These are phyloP conservation scores for Globomyces pollinis-pini DNA, from an alignment of 192 early-diverging fungal species.

Conservation along the genomic window DNA sequence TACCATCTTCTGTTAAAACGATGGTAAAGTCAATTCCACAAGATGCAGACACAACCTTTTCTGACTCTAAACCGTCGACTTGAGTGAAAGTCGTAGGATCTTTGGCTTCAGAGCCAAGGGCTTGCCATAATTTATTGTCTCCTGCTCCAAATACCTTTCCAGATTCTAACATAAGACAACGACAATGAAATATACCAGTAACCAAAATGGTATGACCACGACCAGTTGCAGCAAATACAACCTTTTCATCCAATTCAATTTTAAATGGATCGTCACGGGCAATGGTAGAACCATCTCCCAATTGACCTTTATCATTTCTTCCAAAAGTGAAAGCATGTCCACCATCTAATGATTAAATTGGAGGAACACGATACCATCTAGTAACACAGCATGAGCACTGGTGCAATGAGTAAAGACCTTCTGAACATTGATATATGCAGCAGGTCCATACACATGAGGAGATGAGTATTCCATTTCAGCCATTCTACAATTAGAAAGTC, in stretches of 20 bases:
- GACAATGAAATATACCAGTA: too few species aligned
- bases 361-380: not conserved
- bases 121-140: not conserved
- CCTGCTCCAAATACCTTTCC: not conserved
- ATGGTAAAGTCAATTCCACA: constrained; percentile 1
- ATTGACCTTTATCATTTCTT: not conserved
- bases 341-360: too few species aligned
- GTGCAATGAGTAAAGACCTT: not conserved
- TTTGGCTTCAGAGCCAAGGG: not conserved
- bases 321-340: not conserved
- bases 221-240: not conserved
- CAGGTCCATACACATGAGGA: not conserved
- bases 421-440: not conserved
- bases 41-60: not conserved
- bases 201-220: not conserved
- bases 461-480: not conserved
- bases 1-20: not conserved
- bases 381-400: not conserved
- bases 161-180: too few species aligned
- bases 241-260: not conserved
- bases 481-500: not conserved
- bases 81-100: not conserved
- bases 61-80: not conserved
- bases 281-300: not conserved
- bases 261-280: not conserved